Evolutionary conservation across 441 rosid species (phyloP), one percentile per base, ranked within the genome.

Genomic region (Pelargonium myrrhifolium): DNA sequence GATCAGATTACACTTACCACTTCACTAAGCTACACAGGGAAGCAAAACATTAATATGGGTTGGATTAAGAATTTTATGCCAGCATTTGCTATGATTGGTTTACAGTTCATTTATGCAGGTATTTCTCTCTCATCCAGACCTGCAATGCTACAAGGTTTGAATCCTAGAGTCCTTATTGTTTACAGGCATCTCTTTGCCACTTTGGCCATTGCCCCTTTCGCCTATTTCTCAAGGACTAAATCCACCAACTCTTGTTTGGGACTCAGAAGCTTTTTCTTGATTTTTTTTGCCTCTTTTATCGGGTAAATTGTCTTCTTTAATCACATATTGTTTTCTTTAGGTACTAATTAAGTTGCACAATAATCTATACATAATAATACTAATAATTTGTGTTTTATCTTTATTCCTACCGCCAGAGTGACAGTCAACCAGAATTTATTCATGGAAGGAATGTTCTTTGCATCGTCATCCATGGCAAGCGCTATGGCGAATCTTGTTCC

Each of bases 171-270:
- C 6, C 82, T 81, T 61, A 74, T 82, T 2, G 79, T 85, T 20
- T 87, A 87, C 35, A 75, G 88, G 71, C 87, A 85, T 74, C 82
- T 71, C 68, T 63, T 78, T 1, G 88, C 88, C 56, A 78, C 87
- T 40, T 31, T 81, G 63, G 31, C 76, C 67, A 71, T 82, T 55
- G 78, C 77, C 2, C 49, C 49, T 0, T 2, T 43, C 49, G 49
- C 49, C 49, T 43, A 8, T 43, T 43, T 43, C 14, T 8, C 14
- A 2, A 43, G 49, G 1, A 8, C 12, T 8, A 43, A 43, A 8
- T 8, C 2, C 49, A 10, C 49, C 49, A 43, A 10, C 11, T 73
- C 80, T 68, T 56, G 75, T 45, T 51, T 85, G 77, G 80, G 81
- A 71, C 66, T 75, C 15, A 77, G 49, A 76, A 70, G 78, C 74